phyloP scores from a whole-genome alignment of 2,329 filamentous ascomycete genomes.

The Fusarium oxysporum region DNA sequence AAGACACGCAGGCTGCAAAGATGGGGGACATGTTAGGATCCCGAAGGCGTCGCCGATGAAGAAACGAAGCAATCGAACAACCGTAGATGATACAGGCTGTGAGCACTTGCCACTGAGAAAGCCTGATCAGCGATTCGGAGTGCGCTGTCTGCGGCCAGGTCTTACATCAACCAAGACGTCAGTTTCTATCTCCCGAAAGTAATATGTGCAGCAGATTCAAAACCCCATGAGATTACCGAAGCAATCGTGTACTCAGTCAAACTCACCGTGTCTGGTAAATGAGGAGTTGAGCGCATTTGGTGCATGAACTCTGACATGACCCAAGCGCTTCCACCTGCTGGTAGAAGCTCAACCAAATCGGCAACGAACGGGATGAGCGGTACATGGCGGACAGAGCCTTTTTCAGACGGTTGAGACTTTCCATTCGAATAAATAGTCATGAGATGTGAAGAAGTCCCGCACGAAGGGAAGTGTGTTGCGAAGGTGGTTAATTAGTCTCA shows the following conservation, averaged over 20 bases:
- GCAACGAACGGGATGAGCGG: slow-evolving; percentile 13
- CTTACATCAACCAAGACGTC: slow-evolving; percentile 30
- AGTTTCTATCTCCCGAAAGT: slow-evolving; percentile 27
- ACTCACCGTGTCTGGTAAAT: slow-evolving; percentile 33
- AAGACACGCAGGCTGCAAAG: slow-evolving; percentile 34
- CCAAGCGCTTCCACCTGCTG: slow-evolving; percentile 39
- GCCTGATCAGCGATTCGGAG: slow-evolving; percentile 19
- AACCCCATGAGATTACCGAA: not conserved
- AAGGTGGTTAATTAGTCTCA: not conserved
- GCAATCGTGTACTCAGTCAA: not conserved
- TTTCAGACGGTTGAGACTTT: slow-evolving; percentile 5
- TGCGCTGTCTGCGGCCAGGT: slow-evolving; percentile 22
- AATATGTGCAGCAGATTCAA: not conserved
- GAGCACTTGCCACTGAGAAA: slow-evolving; percentile 38
- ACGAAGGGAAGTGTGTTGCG: not conserved
- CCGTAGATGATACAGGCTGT: slow-evolving; percentile 41
- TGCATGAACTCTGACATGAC: slow-evolving; percentile 38
- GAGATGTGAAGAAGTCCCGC: slow-evolving; percentile 25
- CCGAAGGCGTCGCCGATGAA: slow-evolving; percentile 35
- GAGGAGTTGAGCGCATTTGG: slow-evolving; percentile 26
- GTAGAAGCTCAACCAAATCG: slow-evolving; percentile 38
- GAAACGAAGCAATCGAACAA: slow-evolving; percentile 42
- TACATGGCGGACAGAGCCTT: slow-evolving; percentile 21
- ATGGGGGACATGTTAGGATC: slow-evolving; percentile 34
- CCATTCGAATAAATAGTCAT: slow-evolving; percentile 28